A percentile compares a stretch with the other conserved stretches of the same genome.
Conservation (phyloP, 1,284 basidiomycete genomes). For the Entoloma clypeatum region DNA sequence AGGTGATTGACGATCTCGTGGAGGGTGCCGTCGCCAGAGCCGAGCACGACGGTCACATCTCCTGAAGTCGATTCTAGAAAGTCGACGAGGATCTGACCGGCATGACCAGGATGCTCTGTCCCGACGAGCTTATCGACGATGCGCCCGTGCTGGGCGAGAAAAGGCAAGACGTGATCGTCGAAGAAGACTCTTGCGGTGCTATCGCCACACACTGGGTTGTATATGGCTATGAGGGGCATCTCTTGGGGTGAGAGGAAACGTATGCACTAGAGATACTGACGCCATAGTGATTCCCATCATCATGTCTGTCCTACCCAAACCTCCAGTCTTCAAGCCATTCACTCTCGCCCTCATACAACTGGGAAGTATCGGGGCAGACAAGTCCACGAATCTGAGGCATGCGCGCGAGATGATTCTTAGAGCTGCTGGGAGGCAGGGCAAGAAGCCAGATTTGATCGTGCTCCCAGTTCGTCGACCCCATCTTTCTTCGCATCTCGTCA, state of each 20-base stretch:
- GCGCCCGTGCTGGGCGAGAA: slow-evolving; percentile 44
- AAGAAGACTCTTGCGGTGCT: slow-evolving; percentile 43
- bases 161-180: slow-evolving; percentile 56
- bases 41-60: slow-evolving; percentile 53
- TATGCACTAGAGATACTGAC: slow-evolving; percentile 2
- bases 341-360: slow-evolving; percentile 86
- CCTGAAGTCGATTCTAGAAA: slow-evolving; percentile 31
- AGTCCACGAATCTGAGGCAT: slow-evolving; percentile 73
- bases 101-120: slow-evolving; percentile 57
- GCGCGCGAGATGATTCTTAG: slow-evolving; percentile 75
- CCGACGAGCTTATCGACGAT: slow-evolving; percentile 39
- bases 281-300: not conserved
- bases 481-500: not conserved
- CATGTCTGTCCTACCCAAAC: slow-evolving; percentile 9
- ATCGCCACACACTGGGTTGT: slow-evolving; percentile 42
- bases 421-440: slow-evolving; percentile 48
- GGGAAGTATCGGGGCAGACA: slow-evolving; percentile 64
- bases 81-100: slow-evolving; percentile 48
- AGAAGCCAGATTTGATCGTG: slow-evolving; percentile 80
- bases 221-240: slow-evolving; percentile 48
- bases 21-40: slow-evolving; percentile 89
- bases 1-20: slow-evolving; percentile 78
- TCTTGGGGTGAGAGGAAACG: slow-evolving; percentile 5
- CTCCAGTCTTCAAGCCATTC: slow-evolving; percentile 60
- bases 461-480: slow-evolving; percentile 60